Evolutionary conservation across 441 rosid genomes (phyloP), one percentile per base, ranked within the genome.

Genomic region (Viola pubescens): DNA sequence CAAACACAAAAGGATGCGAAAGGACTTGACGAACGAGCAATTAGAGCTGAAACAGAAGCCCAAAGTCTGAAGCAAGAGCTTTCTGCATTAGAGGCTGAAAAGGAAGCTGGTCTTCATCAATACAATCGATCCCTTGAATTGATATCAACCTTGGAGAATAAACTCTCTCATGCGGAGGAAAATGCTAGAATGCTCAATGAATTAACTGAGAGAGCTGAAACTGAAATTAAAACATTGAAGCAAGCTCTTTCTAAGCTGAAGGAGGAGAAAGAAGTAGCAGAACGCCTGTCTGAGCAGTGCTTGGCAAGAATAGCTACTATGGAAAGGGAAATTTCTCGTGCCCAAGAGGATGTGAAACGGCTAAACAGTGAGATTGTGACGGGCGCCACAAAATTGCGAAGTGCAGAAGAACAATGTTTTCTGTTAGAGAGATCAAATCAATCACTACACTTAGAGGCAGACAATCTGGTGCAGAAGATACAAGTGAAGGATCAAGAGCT

Each of bases 401-500:
- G 72, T 37, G 72, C 73, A 58, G 98, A 89, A 73, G 95, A 86
- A 56, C 82, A 79, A 2, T 68, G 75, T 52, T 58, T 59, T 72
- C 57, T 78, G 59, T 71, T 89, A 70, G 91, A 86, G 73, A 76
- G 64, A 43, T 81, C 82, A 44, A 86, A 91, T 75, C 83, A 82
- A 48, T 78, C 75, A 68, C 76, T 95, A 58, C 84, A 75, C 67
- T 65, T 64, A 19, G 86, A 87, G 74, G 91, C 92, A 16, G 89
- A 84, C 5, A 67, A 62, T 76, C 73, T 91, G 69, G 75, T 65
- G 4, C 70, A 72, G 61, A 82, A 69, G 74, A 82, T 91, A 74
- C 80, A 82, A 59, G 58, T 57, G 58, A 91, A 89, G 70, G 97
- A 94, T 78, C 79, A 69, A 68, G 81, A 91, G 75, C 91, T 91